These are phyloP conservation scores for Trichoderma atroviride DNA, from an alignment of 2,329 filamentous ascomycete species.

Conservation along the genomic window DNA sequence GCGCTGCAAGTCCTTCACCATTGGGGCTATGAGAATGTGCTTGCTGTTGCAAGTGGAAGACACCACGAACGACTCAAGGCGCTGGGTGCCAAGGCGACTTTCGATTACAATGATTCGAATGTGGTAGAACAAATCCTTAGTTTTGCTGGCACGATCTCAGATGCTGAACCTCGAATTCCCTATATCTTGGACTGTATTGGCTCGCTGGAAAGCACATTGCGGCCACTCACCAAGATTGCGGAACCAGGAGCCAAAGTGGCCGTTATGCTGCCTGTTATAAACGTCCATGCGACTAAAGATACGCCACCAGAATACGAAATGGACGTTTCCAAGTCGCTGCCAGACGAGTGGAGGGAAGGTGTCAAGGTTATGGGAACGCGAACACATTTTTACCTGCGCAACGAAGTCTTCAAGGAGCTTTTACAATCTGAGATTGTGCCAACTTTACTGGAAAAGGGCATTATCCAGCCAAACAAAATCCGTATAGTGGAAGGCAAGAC, in stretches of 20 bases:
- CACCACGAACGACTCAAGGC: slow-evolving; percentile 49
- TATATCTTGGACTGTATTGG: not conserved
- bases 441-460: slow-evolving; percentile 44
- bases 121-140: slow-evolving; percentile 42
- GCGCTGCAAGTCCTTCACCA: slow-evolving; percentile 53
- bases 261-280: slow-evolving; percentile 61
- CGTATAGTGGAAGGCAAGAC: slow-evolving; percentile 46
- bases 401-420: slow-evolving; percentile 35
- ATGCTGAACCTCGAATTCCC: not conserved
- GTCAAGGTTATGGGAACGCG: slow-evolving; percentile 40
- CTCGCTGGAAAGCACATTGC: slow-evolving; percentile 47
- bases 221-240: slow-evolving; percentile 55
- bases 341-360: slow-evolving; percentile 49
- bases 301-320: slow-evolving; percentile 57
- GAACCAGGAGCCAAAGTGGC: slow-evolving; percentile 55
- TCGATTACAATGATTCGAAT: slow-evolving; percentile 49
- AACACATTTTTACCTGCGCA: not conserved
- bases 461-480: slow-evolving; percentile 47
- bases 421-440: slow-evolving; percentile 59
- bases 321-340: slow-evolving; percentile 49
- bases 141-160: not conserved
- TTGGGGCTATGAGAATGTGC: slow-evolving; percentile 56
- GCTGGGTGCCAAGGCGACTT: slow-evolving; percentile 50
- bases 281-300: slow-evolving; percentile 48
- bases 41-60: slow-evolving; percentile 50